phyloP scores from a whole-genome alignment of 176 grass and related monocot genomes.

The Avena insularis region DNA sequence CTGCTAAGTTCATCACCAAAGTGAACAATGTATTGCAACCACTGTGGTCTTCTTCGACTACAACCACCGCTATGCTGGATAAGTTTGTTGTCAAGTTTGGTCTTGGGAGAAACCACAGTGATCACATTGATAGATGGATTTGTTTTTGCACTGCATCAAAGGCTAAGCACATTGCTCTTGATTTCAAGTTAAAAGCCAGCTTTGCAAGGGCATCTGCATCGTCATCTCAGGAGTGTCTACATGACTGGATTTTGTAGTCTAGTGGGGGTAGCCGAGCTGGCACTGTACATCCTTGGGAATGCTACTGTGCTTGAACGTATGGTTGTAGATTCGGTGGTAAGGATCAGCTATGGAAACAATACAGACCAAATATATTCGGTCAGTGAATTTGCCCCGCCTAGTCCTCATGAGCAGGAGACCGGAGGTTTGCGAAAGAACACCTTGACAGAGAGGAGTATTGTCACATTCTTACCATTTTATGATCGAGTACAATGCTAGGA shows the following conservation, averaged over 20 bases:
- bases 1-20: background rate
- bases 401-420: background rate
- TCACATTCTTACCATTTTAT: background rate
- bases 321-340: background rate
- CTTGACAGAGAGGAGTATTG: background rate
- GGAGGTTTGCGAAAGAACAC: background rate
- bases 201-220: background rate
- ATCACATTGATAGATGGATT: slow-evolving; percentile 20
- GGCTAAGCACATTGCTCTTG: background rate
- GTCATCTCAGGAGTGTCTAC: background rate
- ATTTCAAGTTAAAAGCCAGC: background rate
- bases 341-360: background rate
- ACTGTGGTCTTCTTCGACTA: background rate
- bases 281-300: background rate
- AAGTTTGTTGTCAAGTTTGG: background rate
- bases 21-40: background rate
- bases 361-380: background rate
- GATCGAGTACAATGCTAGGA: background rate
- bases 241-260: background rate
- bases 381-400: background rate
- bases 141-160: background rate
- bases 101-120: background rate
- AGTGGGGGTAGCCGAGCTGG: background rate
- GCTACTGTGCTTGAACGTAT: background rate
- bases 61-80: background rate